Evolutionary conservation across 345 rosid species (phyloP).

Genomic region (Abelmoschus esculentus): DNA sequence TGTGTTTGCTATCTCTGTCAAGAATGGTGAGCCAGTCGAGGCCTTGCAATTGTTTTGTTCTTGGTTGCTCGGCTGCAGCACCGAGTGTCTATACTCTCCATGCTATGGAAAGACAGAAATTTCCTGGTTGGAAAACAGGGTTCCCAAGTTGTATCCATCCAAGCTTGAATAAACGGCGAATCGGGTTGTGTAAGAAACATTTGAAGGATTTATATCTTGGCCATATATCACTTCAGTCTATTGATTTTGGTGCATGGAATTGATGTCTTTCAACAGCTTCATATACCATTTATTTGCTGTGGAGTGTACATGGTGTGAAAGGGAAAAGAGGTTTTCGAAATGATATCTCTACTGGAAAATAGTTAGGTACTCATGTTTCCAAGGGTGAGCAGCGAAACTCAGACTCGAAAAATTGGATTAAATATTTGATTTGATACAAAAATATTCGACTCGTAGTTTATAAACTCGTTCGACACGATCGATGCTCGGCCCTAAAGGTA

Average conservation of each 20-base stretch:
- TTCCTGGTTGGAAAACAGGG: constrained; percentile 94
- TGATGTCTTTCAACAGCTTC: constrained; percentile 14
- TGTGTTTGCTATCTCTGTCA: constrained; percentile 61
- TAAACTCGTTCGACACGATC: no score
- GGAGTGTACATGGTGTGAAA: background rate
- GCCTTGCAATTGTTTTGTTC: constrained; percentile 71
- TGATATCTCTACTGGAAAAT: background rate
- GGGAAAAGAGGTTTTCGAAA: background rate
- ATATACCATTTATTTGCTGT: background rate
- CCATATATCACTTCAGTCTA: constrained; percentile 68
- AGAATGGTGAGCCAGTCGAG: constrained; percentile 62
- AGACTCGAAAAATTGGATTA: no score
- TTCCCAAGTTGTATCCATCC: constrained; percentile 76
- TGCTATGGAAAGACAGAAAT: constrained; percentile 89
- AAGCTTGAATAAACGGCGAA: constrained; percentile 65
- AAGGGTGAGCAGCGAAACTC: no score
- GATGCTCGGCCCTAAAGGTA: no score
- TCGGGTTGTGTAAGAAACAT: constrained; percentile 73
- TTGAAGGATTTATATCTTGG: constrained; percentile 63
- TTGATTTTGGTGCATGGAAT: constrained; percentile 72
- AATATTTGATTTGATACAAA: no score
- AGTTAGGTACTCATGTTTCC: no score
- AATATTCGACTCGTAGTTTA: no score
- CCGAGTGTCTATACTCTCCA: constrained; percentile 65
- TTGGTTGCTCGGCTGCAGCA: constrained; percentile 62